phyloP scores from a whole-genome alignment of 495 filamentous ascomycete species.

The Daldinia concentrica region DNA sequence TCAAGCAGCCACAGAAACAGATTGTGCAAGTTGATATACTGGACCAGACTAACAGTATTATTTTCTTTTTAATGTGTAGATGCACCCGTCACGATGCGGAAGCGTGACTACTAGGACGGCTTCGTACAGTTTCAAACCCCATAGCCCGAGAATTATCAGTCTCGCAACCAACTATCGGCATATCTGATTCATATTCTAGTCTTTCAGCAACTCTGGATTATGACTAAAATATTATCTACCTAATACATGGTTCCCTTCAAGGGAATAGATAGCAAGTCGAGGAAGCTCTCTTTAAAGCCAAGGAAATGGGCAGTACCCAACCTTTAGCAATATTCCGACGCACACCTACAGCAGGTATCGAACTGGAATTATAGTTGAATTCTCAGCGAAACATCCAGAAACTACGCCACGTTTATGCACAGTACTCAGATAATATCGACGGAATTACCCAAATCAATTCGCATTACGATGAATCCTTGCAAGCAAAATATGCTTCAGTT shows the following conservation, averaged over 20 bases:
- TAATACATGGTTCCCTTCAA: neutral
- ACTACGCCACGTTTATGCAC: neutral
- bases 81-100: neutral
- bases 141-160: neutral
- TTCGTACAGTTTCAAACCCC: neutral
- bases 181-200: neutral
- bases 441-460: neutral
- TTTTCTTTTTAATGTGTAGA: neutral
- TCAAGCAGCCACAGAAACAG: neutral
- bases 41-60: neutral
- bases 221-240: neutral
- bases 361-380: neutral
- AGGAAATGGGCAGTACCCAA: neutral
- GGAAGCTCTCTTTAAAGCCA: neutral
- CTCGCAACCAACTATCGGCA: neutral
- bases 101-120: neutral
- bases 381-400: neutral
- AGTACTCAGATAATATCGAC: neutral
- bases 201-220: neutral
- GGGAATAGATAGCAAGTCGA: neutral
- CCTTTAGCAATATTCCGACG: neutral
- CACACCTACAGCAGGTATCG: neutral
- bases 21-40: neutral
- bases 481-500: neutral
- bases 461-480: neutral